phyloP scores from a whole-genome alignment of 208 protist genomes.

The Lotmaria passim region DNA sequence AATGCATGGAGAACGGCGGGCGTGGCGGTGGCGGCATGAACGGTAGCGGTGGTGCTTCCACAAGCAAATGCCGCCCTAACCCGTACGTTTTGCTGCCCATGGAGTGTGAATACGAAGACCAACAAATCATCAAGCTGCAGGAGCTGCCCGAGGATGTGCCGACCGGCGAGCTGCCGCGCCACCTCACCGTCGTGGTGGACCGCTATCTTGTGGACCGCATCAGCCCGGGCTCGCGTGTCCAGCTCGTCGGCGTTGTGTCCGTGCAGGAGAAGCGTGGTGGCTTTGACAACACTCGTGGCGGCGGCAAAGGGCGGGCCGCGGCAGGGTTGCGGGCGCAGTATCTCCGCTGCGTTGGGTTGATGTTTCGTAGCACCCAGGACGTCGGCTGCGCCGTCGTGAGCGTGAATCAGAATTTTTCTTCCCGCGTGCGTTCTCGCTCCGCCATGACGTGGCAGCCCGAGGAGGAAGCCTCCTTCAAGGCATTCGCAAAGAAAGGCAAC shows the following conservation, averaged over 20 bases:
- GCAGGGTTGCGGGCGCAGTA: constrained; percentile 91
- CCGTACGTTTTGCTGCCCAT: constrained; percentile 94
- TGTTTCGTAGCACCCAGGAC: constrained; percentile 57
- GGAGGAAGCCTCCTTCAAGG: constrained; percentile 91
- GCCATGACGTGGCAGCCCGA: constrained; percentile 84
- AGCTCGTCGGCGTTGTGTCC: constrained; percentile 91
- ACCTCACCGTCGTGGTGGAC: constrained; percentile 89
- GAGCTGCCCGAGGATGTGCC: constrained; percentile 95
- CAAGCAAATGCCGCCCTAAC: constrained; percentile 86
- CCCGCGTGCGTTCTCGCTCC: constrained; percentile 80
- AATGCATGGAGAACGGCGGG: constrained; percentile 87
- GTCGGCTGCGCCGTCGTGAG: constrained; percentile 59
- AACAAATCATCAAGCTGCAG: constrained; percentile 94
- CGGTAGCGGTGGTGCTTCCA: constrained; percentile 18
- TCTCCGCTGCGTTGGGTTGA: constrained; percentile 87
- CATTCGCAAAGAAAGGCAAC: constrained; percentile 74
- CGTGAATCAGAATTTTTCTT: constrained; percentile 91
- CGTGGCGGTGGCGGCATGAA: constrained; percentile 27
- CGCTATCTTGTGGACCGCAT: constrained; percentile 93
- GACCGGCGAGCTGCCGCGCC: constrained; percentile 93
- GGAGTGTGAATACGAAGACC: constrained; percentile 93
- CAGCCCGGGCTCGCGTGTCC: constrained; percentile 97
- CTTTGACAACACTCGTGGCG: constrained; percentile 43
- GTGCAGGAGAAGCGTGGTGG: constrained; percentile 83
- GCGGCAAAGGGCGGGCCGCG: constrained; percentile 45